Percentiles rank a stretch among this genome's conserved stretches.
Evolutionary conservation across 257 asterid genomes (phyloP).

Genomic region (Solanum arcanum): DNA sequence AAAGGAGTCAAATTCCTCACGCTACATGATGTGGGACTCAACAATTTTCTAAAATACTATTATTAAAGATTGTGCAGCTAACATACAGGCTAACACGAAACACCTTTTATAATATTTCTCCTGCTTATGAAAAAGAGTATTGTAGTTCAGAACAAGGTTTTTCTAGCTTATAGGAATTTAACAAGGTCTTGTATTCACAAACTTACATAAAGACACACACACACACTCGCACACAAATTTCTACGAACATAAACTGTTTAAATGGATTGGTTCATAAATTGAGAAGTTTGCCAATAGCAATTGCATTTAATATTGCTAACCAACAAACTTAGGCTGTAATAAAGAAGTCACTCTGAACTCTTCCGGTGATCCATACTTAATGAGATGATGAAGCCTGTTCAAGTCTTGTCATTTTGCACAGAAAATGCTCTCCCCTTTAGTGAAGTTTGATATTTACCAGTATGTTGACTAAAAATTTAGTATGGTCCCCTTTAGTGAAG

Average conservation of each 20-base stretch:
- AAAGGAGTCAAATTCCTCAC: not conserved
- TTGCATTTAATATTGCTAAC: not conserved
- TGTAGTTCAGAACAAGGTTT: not conserved
- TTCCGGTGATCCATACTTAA: not conserved
- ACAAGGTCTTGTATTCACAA: not conserved
- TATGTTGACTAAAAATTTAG: not conserved
- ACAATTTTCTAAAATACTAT: not conserved
- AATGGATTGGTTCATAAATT: not conserved
- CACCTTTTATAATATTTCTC: not conserved
- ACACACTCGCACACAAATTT: not conserved
- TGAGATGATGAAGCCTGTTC: not conserved
- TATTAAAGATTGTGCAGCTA: not conserved
- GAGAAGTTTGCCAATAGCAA: not conserved
- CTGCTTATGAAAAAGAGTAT: not conserved
- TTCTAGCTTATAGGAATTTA: not conserved
- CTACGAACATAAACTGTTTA: not conserved
- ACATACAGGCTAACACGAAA: not conserved
- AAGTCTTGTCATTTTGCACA: not conserved
- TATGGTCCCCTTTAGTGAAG: not conserved
- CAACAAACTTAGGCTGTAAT: not conserved
- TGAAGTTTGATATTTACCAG: not conserved
- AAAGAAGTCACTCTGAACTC: not conserved
- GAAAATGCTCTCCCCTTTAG: not conserved
- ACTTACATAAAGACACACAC: not conserved
- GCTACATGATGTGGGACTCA: not conserved